These are phyloP conservation scores for Coniochaeta sp. DNA, from an alignment of 2,329 filamentous ascomycete genomes.

Conservation along the genomic window DNA sequence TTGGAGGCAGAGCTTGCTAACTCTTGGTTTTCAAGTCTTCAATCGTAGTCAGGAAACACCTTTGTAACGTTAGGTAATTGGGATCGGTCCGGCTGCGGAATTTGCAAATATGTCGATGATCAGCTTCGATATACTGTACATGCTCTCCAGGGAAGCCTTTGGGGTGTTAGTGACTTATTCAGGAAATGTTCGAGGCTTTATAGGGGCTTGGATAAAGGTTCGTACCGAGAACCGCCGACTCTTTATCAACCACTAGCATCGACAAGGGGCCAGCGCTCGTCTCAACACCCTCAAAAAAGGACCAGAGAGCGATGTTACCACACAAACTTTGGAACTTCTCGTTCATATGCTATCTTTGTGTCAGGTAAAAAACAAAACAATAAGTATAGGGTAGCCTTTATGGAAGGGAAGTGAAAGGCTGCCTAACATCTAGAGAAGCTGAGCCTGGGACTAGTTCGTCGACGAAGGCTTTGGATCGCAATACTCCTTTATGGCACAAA, in stretches of 20 bases:
- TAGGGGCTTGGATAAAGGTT: not conserved
- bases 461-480: conserved; percentile 15
- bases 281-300: conserved; percentile 19
- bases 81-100: conserved; percentile 13
- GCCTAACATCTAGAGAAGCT: not conserved
- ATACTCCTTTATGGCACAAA: not conserved
- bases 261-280: conserved; percentile 5
- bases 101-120: conserved; percentile 19
- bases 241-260: conserved; percentile 10
- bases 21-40: conserved; percentile 5
- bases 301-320: conserved; percentile 15
- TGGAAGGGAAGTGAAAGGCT: too few relatives aligned
- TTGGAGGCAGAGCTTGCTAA: too few relatives aligned
- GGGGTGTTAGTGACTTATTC: not conserved
- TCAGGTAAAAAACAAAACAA: too few relatives aligned
- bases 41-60: conserved; percentile 11
- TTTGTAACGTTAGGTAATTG: conserved; percentile 15
- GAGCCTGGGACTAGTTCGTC: conserved; percentile 13
- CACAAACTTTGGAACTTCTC: conserved; percentile 20
- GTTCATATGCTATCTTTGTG: conserved; percentile 14
- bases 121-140: conserved; percentile 15
- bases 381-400: too few relatives aligned
- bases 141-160: conserved; percentile 12
- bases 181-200: not conserved
- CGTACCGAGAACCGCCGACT: conserved; percentile 15